Conservation (phyloP, 2,329 filamentous ascomycete genomes). For the Penicillium sp. region DNA sequence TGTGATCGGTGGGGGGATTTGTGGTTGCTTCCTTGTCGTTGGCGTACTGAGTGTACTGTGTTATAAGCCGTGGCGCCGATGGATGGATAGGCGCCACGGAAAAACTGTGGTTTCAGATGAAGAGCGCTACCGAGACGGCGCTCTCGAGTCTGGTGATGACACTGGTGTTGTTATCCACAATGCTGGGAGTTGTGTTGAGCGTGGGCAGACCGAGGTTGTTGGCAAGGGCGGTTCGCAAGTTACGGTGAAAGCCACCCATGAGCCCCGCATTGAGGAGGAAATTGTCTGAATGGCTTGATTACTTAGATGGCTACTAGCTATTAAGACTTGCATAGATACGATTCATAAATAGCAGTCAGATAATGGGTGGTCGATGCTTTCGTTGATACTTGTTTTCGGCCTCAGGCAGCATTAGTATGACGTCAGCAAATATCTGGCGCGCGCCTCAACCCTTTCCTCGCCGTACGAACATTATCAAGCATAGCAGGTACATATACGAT, state of each 20-base stretch:
- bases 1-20: slow-evolving; percentile 81
- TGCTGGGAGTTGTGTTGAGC: background rate
- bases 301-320: background rate
- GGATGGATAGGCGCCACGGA: slow-evolving; percentile 46
- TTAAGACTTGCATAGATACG: background rate
- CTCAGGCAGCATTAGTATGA: slow-evolving; percentile 7
- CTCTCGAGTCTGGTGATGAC: background rate
- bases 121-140: slow-evolving; percentile 23
- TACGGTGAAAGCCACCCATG: slow-evolving; percentile 14
- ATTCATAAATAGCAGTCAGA: background rate
- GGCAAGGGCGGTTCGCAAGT: slow-evolving; percentile 15
- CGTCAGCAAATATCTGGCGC: slow-evolving; percentile 1
- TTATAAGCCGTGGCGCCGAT: slow-evolving; percentile 75
- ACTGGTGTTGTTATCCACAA: background rate
- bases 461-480: background rate
- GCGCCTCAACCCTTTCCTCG: background rate
- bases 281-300: slow-evolving; percentile 7
- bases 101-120: slow-evolving; percentile 19
- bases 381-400: background rate
- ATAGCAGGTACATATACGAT: background rate
- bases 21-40: slow-evolving; percentile 76
- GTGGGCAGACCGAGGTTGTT: background rate
- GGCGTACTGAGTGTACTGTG: slow-evolving; percentile 69
- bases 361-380: background rate
- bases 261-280: slow-evolving; percentile 14